Percentiles rank a stretch among this genome's conserved stretches.
Conservation (phyloP, 2,329 filamentous ascomycete species). For the Chrysosporium queenslandicum region DNA sequence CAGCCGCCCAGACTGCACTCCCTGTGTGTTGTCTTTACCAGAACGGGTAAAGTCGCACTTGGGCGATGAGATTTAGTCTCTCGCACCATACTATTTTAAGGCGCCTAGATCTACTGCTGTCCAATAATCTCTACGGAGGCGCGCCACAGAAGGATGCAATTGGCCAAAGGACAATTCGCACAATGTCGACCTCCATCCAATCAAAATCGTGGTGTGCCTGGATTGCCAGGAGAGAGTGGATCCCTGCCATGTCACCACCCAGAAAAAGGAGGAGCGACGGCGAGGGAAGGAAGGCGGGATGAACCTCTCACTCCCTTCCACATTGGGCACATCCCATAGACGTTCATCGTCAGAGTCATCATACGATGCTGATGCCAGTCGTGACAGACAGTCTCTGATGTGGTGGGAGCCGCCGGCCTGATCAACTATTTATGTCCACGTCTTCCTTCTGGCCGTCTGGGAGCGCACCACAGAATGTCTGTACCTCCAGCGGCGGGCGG, state of each 20-base stretch:
- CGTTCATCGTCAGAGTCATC: no score
- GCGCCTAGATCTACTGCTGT: no score
- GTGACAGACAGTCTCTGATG: no score
- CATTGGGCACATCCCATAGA: no score
- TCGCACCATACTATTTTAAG: not conserved
- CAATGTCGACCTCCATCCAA: not conserved
- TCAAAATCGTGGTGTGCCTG: slow-evolving; percentile 4
- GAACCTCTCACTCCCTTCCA: no score
- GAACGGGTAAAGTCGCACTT: not conserved
- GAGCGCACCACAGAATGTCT: no score
- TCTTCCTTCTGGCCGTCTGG: no score
- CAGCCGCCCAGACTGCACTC: not conserved
- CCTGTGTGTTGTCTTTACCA: not conserved
- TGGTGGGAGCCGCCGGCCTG: no score
- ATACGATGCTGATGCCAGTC: no score
- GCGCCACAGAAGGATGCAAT: not conserved
- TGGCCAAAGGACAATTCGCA: not conserved
- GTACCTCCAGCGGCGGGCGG: not conserved
- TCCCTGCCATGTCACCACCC: not conserved
- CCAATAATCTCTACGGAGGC: not conserved
- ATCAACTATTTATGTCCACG: no score
- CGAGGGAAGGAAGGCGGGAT: no score
- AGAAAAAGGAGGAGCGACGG: not conserved
- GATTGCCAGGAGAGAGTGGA: not conserved
- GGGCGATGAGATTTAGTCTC: not conserved